Evolutionary conservation across 257 asterid species (phyloP), one percentile per base, ranked within the genome.

Genomic region (Marsdenia floribunda): DNA sequence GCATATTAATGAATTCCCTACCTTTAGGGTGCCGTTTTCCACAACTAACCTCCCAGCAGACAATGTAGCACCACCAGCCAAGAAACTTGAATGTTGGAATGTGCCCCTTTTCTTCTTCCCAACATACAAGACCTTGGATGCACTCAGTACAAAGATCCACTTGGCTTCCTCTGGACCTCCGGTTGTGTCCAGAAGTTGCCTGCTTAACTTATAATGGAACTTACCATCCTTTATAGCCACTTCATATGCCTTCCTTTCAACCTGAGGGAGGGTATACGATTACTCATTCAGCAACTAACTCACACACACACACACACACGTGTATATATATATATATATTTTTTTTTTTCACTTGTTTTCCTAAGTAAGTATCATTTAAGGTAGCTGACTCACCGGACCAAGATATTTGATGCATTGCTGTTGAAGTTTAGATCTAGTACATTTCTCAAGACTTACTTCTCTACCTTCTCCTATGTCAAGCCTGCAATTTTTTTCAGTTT

Each of bases 41-140:
- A 88, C 96, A 13, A 85, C 86, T 76, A 93, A 70, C 69, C 97
- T 87, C 7, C 98, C 98, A 9, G 98, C 98, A 35, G 97, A 88
- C 68, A 91, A 80, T 0, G 98, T 90, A 4, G 96, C 97, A 0
- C 97, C 98, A 9, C 98, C 98, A 13, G 98, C 96, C 87, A 93
- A 86, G 89, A 93, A 93, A 77, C 98, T 93, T 3, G 98, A 93
- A 79, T 93, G 98, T 35, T 93, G 98, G 80, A 93, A 93, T 0
- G 74, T 83, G 65, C 98, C 97, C 77, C 90, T 93, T 35, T 71
- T 86, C 84, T 93, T 93, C 90, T 80, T 86, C 1, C 93, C 98
- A 4, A 91, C 90, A 54, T 88, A 91, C 73, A 93, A 80, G 37
- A 33, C 75, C 83, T 83, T 90, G 40, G 91, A 82, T 59, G 84